Evolutionary conservation across 2,329 filamentous ascomycete genomes (phyloP), one percentile per base, ranked within the genome.

Genomic region (Alternaria solani): DNA sequence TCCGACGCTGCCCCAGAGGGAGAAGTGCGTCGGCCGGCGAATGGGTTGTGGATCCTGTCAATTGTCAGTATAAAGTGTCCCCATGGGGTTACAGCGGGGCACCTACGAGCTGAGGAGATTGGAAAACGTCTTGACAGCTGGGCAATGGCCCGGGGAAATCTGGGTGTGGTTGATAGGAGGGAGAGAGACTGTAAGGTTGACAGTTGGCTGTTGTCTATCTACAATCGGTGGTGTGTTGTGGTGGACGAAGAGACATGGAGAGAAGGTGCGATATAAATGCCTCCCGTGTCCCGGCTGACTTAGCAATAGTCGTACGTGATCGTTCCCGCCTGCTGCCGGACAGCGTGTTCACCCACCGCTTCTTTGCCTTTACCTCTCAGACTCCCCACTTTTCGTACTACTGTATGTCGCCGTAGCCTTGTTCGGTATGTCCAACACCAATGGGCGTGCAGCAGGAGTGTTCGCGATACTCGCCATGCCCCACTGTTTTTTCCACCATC

Each of bases 31-130:
- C 92, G 93, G 91, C 88, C 91, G 87, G 94, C 94, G 89, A 93
- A 96, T 86, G 93, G 92, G 88, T 97, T 91, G 85, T 97, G 93
- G 82, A 89, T 87, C 81, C 94, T 97, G 80, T 25, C 26, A 20
- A 28, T 9, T 49, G 68, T 75, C 49, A 77, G 72, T 68, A 42
- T 61, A 51, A 43, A 28, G 49, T 30, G 51, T 52, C 47, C 46
- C 51, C 55, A 55, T 30, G 7, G 51, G 38, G 51, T 43, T 32
- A 51, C 61, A 58, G 67, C 59, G 64, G 66, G 62, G 65, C 61
- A 84, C 93, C 81, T 87, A 97, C 94, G 93, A 97, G 88, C 95
- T 95, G 74, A 97, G 90, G 75, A 96, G 91, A 85, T 96, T 97
- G 86, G 93, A 94, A 90, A 97, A 97, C 94, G 93, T 97, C 84